A percentile compares a stretch with the other conserved stretches of the same genome.
Evolutionary conservation across 179 eudicot genomes (phyloP).

Genomic region (Nepenthes alata): DNA sequence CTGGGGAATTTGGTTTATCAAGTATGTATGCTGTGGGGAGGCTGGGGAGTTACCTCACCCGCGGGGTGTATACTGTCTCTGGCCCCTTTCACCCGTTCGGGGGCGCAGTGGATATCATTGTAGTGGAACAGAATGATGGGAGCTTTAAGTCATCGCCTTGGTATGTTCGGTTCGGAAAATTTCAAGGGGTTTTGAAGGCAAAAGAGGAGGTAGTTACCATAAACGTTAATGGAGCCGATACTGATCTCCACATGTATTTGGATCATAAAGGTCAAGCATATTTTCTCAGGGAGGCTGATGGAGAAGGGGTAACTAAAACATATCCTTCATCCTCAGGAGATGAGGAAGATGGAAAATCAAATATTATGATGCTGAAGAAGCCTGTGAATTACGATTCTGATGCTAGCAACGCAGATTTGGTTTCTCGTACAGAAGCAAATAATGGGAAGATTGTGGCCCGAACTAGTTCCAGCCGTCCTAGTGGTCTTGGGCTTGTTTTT

Average conservation of each 20-base stretch:
- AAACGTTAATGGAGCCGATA: constrained; percentile 63
- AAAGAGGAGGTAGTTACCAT: constrained; percentile 59
- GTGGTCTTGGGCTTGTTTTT: constrained; percentile 56
- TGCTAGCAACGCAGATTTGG: constrained; percentile 19
- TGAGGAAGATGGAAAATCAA: constrained; percentile 31
- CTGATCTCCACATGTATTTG: constrained; percentile 73
- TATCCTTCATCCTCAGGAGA: constrained; percentile 50
- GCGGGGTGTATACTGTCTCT: constrained; percentile 59
- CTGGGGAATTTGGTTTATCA: constrained; percentile 10
- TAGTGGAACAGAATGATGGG: constrained; percentile 84
- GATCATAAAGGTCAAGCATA: constrained; percentile 78
- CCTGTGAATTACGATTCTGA: constrained; percentile 47
- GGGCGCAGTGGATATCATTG: constrained; percentile 93
- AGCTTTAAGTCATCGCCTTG: constrained; percentile 83
- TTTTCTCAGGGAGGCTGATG: constrained; percentile 60
- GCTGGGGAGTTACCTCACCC: constrained; percentile 64
- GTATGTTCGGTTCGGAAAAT: constrained; percentile 88
- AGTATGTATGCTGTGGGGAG: constrained; percentile 78
- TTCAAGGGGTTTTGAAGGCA: constrained; percentile 80
- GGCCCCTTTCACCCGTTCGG: constrained; percentile 88
- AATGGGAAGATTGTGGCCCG: constrained; percentile 26
- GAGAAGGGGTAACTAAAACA: constrained; percentile 25
- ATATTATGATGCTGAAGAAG: constrained; percentile 28
- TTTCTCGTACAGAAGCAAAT: constrained; percentile 28
- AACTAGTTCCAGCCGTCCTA: constrained; percentile 30